Conservation (phyloP, 495 filamentous ascomycete species). For the Cercophora newfieldiana region DNA sequence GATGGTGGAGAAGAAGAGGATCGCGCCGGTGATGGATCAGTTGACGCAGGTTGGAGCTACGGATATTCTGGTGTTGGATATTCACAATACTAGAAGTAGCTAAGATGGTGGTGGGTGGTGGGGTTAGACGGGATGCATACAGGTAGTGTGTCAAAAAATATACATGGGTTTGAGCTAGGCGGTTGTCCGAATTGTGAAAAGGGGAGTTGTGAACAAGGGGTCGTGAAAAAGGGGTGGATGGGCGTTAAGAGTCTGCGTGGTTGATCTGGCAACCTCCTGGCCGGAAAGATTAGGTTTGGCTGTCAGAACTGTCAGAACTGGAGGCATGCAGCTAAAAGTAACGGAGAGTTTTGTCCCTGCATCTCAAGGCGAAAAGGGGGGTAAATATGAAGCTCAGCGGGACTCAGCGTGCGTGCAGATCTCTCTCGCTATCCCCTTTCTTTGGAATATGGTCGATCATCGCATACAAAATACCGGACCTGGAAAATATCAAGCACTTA, state of each 20-base stretch:
- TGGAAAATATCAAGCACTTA: too few relatives aligned
- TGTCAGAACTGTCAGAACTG: too few relatives aligned
- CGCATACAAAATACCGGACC: too few relatives aligned
- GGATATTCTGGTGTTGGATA: conserved; percentile 85
- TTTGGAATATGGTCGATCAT: too few relatives aligned
- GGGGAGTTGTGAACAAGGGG: too few relatives aligned
- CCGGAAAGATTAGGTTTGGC: too few relatives aligned
- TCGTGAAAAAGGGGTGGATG: background rate
- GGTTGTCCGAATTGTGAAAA: background rate
- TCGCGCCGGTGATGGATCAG: conserved; percentile 90
- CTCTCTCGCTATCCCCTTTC: too few relatives aligned
- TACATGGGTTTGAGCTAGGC: background rate
- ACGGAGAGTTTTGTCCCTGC: too few relatives aligned
- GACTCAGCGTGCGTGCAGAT: too few relatives aligned
- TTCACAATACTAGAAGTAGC: conserved; percentile 72
- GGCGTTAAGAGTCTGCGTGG: background rate
- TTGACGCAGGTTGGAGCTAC: conserved; percentile 75
- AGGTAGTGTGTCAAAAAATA: background rate
- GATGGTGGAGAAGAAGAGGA: conserved; percentile 90
- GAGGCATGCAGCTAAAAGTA: too few relatives aligned
- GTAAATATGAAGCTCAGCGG: too few relatives aligned
- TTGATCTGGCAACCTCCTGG: background rate
- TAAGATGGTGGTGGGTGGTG: conserved; percentile 4
- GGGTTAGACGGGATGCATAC: background rate
- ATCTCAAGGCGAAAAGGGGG: too few relatives aligned